These are phyloP conservation scores for Nicotiana tomentosiformis DNA, from an alignment of 257 asterid species.

Conservation along the genomic window DNA sequence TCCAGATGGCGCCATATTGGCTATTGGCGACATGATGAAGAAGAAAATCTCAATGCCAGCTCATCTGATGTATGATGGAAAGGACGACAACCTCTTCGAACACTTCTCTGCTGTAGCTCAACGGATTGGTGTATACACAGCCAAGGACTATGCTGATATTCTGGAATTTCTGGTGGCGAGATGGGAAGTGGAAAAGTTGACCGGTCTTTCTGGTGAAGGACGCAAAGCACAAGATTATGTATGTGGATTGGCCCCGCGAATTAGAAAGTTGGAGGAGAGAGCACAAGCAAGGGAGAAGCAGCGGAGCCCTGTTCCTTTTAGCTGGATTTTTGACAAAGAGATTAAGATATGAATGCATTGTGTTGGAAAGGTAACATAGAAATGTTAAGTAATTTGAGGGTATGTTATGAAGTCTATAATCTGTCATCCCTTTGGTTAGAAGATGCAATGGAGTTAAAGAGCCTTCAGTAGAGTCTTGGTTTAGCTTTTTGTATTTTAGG, in stretches of 20 bases:
- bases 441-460: slow-evolving; percentile 2
- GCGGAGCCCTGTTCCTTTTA: slow-evolving; percentile 38
- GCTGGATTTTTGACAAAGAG: slow-evolving; percentile 59
- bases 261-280: slow-evolving; percentile 62
- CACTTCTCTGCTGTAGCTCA: slow-evolving; percentile 71
- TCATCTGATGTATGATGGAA: slow-evolving; percentile 70
- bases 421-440: neutral
- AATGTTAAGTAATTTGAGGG: neutral
- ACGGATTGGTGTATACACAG: slow-evolving; percentile 65
- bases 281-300: slow-evolving; percentile 50
- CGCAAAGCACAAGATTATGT: slow-evolving; percentile 68
- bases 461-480: neutral
- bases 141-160: slow-evolving; percentile 68
- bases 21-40: slow-evolving; percentile 77
- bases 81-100: slow-evolving; percentile 52
- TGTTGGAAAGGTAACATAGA: neutral
- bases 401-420: neutral
- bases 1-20: slow-evolving; percentile 50
- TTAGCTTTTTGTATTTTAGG: neutral
- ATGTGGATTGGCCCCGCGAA: slow-evolving; percentile 58
- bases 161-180: slow-evolving; percentile 51
- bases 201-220: slow-evolving; percentile 64
- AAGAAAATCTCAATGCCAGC: slow-evolving; percentile 75
- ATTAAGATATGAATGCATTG: slow-evolving; percentile 30
- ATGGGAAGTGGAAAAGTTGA: slow-evolving; percentile 64